Conservation (phyloP, 2,329 filamentous ascomycete genomes). For the Colletotrichum tabaci region DNA sequence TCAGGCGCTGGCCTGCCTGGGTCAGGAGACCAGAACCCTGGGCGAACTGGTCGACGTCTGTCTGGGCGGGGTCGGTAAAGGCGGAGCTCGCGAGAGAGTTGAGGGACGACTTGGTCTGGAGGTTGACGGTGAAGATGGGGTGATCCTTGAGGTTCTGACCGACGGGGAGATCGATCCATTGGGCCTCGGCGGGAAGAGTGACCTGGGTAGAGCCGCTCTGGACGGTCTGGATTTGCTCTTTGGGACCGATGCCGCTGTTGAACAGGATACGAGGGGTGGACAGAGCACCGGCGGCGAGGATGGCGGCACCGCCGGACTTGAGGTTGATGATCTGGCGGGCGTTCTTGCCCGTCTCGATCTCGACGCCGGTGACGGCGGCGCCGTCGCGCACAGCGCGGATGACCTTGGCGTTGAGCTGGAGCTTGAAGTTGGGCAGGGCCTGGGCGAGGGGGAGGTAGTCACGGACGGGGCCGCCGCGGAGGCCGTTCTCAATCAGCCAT, state of each 20-base stretch:
- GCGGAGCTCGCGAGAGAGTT: slow-evolving; percentile 27
- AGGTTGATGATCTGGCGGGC: slow-evolving; percentile 44
- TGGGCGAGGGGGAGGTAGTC: slow-evolving; percentile 58
- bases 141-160: slow-evolving; percentile 58
- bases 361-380: slow-evolving; percentile 55
- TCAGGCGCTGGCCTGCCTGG: slow-evolving; percentile 61
- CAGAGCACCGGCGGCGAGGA: slow-evolving; percentile 44
- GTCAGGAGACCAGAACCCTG: slow-evolving; percentile 57
- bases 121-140: slow-evolving; percentile 48
- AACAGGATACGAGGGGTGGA: slow-evolving; percentile 64
- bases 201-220: slow-evolving; percentile 58
- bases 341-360: slow-evolving; percentile 44
- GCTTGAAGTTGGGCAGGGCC: slow-evolving; percentile 55
- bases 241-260: slow-evolving; percentile 69
- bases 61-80: slow-evolving; percentile 46
- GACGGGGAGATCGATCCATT: slow-evolving; percentile 57
- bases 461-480: slow-evolving; percentile 43
- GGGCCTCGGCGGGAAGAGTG: slow-evolving; percentile 44
- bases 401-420: slow-evolving; percentile 44
- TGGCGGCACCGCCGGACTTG: slow-evolving; percentile 40
- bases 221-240: slow-evolving; percentile 61
- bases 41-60: slow-evolving; percentile 52
- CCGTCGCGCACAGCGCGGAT: slow-evolving; percentile 43
- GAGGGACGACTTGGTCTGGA: slow-evolving; percentile 49
- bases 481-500: slow-evolving; percentile 42